Base-by-base conservation (phyloP, 345 rosid species). In the Eucalyptus cloeziana region DNA sequence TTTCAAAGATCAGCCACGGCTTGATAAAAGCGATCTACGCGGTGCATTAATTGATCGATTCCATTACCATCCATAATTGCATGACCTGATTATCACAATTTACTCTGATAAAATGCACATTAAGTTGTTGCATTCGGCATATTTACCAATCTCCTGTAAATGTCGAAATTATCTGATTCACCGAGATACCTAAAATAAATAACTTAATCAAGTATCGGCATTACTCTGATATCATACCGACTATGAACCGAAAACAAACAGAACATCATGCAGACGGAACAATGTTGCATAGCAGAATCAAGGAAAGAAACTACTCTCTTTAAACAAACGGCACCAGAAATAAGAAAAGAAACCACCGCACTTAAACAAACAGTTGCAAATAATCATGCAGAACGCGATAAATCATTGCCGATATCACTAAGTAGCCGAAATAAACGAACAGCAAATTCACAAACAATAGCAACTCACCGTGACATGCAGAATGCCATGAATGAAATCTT, bases 401-500 rank as follows among this genome's bases (percentile, higher is more conserved):
- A 30, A 62, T 62, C 15, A 13, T 13, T 30, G 71, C 17, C 5
- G 33, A 62, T 30, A 21, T 62, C 71, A 30, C 33, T 17, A 6
- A 13, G 33, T 62, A 62, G 33, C 8, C 71, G 4, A 30, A 30
- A 24, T 62, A 62, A 30, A 27, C 4, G 16, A 60, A 13, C 31
- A 60, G 0, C 16, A 27, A 60, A 60, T 60, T 27, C 31, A 13
- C 69, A 27, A 60, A 60, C 31, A 64, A 7, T 13, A 64, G 71
- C 71, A 64, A 64, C 33, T 64, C 8, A 6, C 0, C 1, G 17
- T 14, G 15, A 15, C 2, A 64, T 15, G 8, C 3, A 0, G 71
- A 13, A 64, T n/a, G 8, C 71, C 71, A 64, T 64, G 37, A 15
- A n/a, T 31, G 10, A 7, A 64, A 30, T 30, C 31, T 64, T 30